Evolutionary conservation across 2,329 filamentous ascomycete genomes (phyloP).

Genomic region (Hypoxylon sp.): DNA sequence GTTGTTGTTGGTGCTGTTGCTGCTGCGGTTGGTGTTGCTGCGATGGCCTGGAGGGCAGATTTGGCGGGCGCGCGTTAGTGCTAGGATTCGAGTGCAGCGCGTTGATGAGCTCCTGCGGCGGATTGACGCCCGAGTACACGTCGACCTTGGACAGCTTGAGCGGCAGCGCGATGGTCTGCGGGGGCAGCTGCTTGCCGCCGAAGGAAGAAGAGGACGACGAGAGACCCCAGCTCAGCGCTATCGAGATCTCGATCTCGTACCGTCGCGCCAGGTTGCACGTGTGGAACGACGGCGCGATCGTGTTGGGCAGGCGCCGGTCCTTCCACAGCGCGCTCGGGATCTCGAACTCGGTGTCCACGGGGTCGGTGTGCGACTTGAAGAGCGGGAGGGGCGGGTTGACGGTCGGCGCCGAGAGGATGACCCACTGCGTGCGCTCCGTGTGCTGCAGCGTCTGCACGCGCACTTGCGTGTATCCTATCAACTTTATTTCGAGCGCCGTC

Average conservation of each 20-base stretch:
- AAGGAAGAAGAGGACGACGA: slow-evolving; percentile 28
- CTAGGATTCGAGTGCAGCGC: slow-evolving; percentile 51
- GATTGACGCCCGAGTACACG: slow-evolving; percentile 88
- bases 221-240: slow-evolving; percentile 79
- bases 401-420: slow-evolving; percentile 77
- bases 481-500: slow-evolving; percentile 68
- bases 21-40: slow-evolving; percentile 15
- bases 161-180: slow-evolving; percentile 83
- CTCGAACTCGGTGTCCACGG: slow-evolving; percentile 74
- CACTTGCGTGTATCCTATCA: slow-evolving; percentile 83
- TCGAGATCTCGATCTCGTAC: slow-evolving; percentile 85
- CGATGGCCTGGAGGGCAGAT: slow-evolving; percentile 55
- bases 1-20: too few species aligned
- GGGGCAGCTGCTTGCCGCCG: slow-evolving; percentile 40
- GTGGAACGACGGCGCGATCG: slow-evolving; percentile 85
- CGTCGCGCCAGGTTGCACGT: slow-evolving; percentile 87
- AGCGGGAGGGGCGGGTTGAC: slow-evolving; percentile 73
- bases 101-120: slow-evolving; percentile 77
- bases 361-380: slow-evolving; percentile 63
- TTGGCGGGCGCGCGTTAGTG: slow-evolving; percentile 50
- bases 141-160: slow-evolving; percentile 79
- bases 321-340: slow-evolving; percentile 81
- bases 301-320: slow-evolving; percentile 78
- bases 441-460: slow-evolving; percentile 80
- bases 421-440: slow-evolving; percentile 78